Evolutionary conservation across 768 basidiomycete species (phyloP).

Genomic region (Tricholoma flavovirens): DNA sequence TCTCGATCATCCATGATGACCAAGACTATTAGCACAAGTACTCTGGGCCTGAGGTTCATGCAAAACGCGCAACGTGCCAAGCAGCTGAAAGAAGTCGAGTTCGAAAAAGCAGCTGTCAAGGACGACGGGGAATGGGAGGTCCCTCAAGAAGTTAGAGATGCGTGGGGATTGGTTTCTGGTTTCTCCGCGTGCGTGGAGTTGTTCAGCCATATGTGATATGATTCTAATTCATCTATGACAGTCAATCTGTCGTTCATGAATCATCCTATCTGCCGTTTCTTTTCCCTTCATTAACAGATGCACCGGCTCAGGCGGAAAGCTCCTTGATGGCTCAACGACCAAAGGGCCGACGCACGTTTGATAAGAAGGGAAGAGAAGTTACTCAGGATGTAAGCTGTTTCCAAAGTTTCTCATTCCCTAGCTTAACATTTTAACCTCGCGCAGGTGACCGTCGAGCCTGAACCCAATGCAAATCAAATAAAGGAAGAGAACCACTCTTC

Average conservation of each 20-base stretch:
- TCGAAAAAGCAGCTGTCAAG: conserved; percentile 48
- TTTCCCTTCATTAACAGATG: conserved; percentile 32
- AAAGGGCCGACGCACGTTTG: conserved; percentile 52
- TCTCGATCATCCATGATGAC: conserved; percentile 25
- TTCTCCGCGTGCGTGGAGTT: conserved; percentile 18
- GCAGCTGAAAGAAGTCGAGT: conserved; percentile 41
- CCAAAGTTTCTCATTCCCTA: not conserved
- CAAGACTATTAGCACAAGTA: conserved; percentile 58
- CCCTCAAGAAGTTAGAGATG: conserved; percentile 42
- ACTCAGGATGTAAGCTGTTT: conserved; percentile 17
- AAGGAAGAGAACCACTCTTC: not conserved
- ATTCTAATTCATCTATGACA: conserved; percentile 5
- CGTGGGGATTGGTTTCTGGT: conserved; percentile 36
- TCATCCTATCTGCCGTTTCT: conserved; percentile 63
- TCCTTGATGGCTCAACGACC: conserved; percentile 17
- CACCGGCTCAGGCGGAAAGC: conserved; percentile 17
- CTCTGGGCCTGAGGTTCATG: conserved; percentile 66
- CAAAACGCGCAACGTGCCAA: conserved; percentile 60
- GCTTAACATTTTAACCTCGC: conserved; percentile 17
- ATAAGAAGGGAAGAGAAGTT: conserved; percentile 46
- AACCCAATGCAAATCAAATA: not conserved
- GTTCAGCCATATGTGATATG: conserved; percentile 1
- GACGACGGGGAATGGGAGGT: conserved; percentile 68
- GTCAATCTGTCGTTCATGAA: conserved; percentile 42
- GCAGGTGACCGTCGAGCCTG: conserved; percentile 11